Conservation (phyloP, 805 yeast species). For the Alloascoidea hylecoeti region DNA sequence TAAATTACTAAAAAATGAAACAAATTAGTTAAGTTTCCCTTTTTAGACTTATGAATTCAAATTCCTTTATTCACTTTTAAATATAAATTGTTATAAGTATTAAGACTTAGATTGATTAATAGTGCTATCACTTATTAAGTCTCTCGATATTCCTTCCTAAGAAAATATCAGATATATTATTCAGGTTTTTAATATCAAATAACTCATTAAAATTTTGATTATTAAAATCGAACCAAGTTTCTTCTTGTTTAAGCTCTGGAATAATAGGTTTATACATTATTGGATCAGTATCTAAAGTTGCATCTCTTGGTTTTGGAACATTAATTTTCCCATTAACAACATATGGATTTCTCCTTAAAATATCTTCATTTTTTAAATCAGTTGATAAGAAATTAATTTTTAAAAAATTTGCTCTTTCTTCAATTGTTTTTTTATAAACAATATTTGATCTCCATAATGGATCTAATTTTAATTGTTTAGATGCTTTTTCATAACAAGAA, state of each 20-base stretch:
- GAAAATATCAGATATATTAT: too few species aligned
- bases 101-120: too few species aligned
- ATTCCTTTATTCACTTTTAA: too few species aligned
- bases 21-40: too few species aligned
- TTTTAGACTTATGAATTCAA: too few species aligned
- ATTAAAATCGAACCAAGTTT: not conserved
- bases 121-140: too few species aligned
- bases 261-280: not conserved
- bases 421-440: not conserved
- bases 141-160: too few species aligned
- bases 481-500: not conserved
- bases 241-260: not conserved
- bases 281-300: not conserved
- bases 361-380: not conserved
- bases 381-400: not conserved
- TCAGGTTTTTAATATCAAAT: too few species aligned
- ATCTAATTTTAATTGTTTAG: not conserved
- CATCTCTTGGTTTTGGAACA: not conserved
- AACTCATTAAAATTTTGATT: too few species aligned
- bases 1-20: too few species aligned
- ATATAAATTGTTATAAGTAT: too few species aligned
- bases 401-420: not conserved
- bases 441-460: not conserved
- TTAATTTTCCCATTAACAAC: not conserved
- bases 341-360: slow-evolving; percentile 1